These are phyloP conservation scores for Fomes fomentarius DNA, from an alignment of 1,284 basidiomycete species.

Conservation along the genomic window DNA sequence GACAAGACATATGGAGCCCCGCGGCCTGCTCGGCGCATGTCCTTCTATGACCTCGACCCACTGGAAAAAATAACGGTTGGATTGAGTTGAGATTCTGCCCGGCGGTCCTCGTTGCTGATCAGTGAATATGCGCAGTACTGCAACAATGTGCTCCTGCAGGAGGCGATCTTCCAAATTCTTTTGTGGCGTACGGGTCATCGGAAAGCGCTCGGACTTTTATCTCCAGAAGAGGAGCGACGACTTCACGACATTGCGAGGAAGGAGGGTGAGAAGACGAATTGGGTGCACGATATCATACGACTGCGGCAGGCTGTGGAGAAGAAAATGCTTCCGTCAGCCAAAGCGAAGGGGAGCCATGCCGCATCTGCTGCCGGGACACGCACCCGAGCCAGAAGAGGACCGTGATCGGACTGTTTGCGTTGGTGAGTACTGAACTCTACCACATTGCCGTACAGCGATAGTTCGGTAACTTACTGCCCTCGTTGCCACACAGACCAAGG, in stretches of 20 bases:
- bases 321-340: constrained; percentile 26
- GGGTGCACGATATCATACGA: constrained; percentile 65
- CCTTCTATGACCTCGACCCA: constrained; percentile 47
- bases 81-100: constrained; percentile 23
- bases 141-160: constrained; percentile 66
- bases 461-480: constrained; percentile 12
- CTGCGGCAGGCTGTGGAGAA: constrained; percentile 30
- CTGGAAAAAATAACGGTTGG: constrained; percentile 60
- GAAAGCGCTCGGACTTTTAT: constrained; percentile 46
- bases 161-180: constrained; percentile 68
- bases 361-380: constrained; percentile 7
- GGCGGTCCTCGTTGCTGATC: constrained; percentile 8
- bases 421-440: constrained; percentile 2
- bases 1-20: neutral
- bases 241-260: constrained; percentile 52
- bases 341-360: constrained; percentile 9
- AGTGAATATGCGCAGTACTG: constrained; percentile 55
- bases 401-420: constrained; percentile 6
- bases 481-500: neutral
- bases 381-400: constrained; percentile 14
- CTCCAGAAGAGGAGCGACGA: constrained; percentile 53
- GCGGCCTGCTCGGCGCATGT: constrained; percentile 6
- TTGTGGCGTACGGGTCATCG: constrained; percentile 69
- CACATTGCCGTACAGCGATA: constrained; percentile 14
- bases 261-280: constrained; percentile 58